Base-by-base conservation (phyloP, 2,329 filamentous ascomycete species). In the Fusarium sp. region DNA sequence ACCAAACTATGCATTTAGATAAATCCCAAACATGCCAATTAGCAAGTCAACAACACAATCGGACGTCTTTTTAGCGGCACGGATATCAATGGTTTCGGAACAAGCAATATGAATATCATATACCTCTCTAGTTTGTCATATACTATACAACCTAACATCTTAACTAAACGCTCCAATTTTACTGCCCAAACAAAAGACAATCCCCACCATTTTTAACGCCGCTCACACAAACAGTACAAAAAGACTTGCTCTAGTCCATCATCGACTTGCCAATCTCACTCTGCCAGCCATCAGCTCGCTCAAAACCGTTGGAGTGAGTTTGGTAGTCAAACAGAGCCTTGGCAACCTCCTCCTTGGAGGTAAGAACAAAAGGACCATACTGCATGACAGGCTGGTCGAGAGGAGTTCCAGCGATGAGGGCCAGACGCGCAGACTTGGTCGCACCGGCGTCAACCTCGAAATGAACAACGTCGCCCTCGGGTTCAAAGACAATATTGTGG, bases 401-500 rank as follows among this genome's bases (percentile, higher is more conserved):
- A 3, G 94, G 93, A 69, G 91, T 86, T 12, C 94, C 93, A 0
- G 93, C 92, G 17, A 96, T 85, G 32, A 97, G 81, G 43, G 96
- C 87, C 49, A 23, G 30, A 49, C 87, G 80, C 3, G 85, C 83
- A 21, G 77, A 81, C 69, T 86, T 83, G 34, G 85, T 84, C 1
- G 91, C 92, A 43, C 83, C 86, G 14, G 86, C 86, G 5, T 88
- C 85, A 12, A 96, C 92, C 49, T 87, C 85, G 3, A 90, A 88
- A 65, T 91, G 85, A 10, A 98, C 85, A 26, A 87, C 85, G 72
- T 97, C 93, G 44, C 95, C 95, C 26, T 86, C 83, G 67, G 89
- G 86, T 73, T 93, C 90, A 75, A 98, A 97, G 7, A 97, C 92
- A 23, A 96, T 91, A 76, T 96, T 97, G 80, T 97, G 89, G 77